These are phyloP conservation scores for Ampelomyces quisqualis DNA, from an alignment of 2,329 filamentous ascomycete genomes.

Conservation along the genomic window DNA sequence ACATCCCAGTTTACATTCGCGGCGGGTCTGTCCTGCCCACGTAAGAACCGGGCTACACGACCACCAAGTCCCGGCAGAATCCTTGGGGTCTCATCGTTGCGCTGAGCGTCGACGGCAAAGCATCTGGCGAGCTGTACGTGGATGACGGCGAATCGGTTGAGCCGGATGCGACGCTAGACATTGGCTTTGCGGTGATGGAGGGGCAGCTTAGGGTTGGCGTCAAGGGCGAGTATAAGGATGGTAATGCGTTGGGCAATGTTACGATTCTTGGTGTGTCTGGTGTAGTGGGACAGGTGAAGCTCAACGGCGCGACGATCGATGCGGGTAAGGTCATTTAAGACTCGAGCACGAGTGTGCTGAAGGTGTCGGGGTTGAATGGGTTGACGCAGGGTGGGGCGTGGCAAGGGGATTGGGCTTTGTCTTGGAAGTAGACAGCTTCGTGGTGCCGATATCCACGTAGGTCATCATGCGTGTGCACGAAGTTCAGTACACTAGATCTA, in stretches of 20 bases:
- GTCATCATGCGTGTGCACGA: not conserved
- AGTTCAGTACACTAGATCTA: not conserved
- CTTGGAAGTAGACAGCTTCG: constrained; percentile 55
- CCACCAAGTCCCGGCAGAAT: constrained; percentile 60
- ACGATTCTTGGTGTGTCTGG: constrained; percentile 60
- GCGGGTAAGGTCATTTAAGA: constrained; percentile 53
- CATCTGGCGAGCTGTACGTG: constrained; percentile 65
- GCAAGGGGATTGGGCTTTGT: constrained; percentile 58
- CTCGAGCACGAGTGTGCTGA: constrained; percentile 50
- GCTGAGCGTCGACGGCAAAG: constrained; percentile 56
- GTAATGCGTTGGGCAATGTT: constrained; percentile 61
- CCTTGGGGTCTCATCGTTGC: constrained; percentile 69
- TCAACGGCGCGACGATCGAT: constrained; percentile 54
- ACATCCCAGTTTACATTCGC: constrained; percentile 71
- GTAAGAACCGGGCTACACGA: constrained; percentile 69
- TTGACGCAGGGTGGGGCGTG: constrained; percentile 60
- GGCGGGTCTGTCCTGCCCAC: constrained; percentile 68
- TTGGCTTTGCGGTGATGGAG: constrained; percentile 52
- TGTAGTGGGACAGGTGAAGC: constrained; percentile 40
- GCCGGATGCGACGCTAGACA: constrained; percentile 57
- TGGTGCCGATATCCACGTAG: too few species aligned
- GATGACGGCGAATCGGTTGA: constrained; percentile 71
- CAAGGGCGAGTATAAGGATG: constrained; percentile 57
- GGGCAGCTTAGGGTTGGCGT: constrained; percentile 53
- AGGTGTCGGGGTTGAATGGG: constrained; percentile 53